phyloP scores from a whole-genome alignment of 148 eudicot species.

The Oxyria digyna region DNA sequence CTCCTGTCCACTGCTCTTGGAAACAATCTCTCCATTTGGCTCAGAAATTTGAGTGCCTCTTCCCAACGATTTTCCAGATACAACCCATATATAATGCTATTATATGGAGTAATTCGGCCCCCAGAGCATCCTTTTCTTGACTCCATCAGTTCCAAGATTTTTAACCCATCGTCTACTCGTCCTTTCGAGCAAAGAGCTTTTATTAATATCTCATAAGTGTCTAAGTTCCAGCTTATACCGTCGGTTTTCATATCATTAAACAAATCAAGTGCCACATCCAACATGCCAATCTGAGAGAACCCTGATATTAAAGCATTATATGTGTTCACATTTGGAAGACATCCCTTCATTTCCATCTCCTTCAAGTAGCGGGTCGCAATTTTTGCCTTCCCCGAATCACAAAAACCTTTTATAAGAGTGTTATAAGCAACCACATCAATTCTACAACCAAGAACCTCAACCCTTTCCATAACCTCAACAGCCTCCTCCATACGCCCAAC shows the following conservation, averaged over 20 bases:
- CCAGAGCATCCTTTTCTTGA: slow-evolving; percentile 35
- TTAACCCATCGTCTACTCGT: slow-evolving; percentile 40
- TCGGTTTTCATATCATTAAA: slow-evolving; percentile 69
- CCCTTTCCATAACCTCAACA: slow-evolving; percentile 61
- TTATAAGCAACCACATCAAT: slow-evolving; percentile 77
- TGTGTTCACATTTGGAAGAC: slow-evolving; percentile 69
- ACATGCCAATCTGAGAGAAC: slow-evolving; percentile 45
- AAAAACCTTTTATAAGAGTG: slow-evolving; percentile 63
- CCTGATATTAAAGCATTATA: slow-evolving; percentile 61
- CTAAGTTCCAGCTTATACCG: slow-evolving; percentile 44
- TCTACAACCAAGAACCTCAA: slow-evolving; percentile 47
- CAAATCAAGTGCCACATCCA: slow-evolving; percentile 65
- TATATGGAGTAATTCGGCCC: slow-evolving; percentile 58
- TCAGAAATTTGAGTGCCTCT: slow-evolving; percentile 48
- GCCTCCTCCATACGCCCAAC: slow-evolving; percentile 57
- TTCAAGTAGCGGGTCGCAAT: slow-evolving; percentile 44
- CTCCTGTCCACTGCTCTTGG: slow-evolving; percentile 69
- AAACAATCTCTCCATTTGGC: slow-evolving; percentile 49
- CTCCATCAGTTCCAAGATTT: slow-evolving; percentile 65
- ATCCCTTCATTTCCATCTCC: slow-evolving; percentile 85
- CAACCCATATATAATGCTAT: slow-evolving; percentile 58
- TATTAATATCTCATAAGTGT: slow-evolving; percentile 51
- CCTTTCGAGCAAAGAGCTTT: slow-evolving; percentile 56
- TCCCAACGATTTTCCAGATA: slow-evolving; percentile 33
- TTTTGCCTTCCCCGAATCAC: slow-evolving; percentile 47